Percentiles rank a stretch among this genome's conserved stretches.
Conservation (phyloP, 2,329 filamentous ascomycete genomes). For the Lojkania enalia region DNA sequence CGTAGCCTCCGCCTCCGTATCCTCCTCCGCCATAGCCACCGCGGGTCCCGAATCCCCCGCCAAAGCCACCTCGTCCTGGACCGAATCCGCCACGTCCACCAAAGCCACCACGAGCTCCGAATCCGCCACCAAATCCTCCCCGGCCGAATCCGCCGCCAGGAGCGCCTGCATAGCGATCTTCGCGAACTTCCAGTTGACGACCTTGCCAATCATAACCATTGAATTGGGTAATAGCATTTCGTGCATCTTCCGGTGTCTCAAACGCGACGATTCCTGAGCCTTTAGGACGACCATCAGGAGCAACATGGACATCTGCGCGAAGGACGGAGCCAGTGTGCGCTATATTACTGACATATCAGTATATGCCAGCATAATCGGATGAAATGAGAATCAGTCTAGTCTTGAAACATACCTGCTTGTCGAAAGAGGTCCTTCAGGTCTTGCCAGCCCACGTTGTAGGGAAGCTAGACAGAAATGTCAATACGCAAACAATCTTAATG, state of each 20-base stretch:
- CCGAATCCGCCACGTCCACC: constrained; percentile 54
- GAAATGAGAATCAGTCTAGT: background rate
- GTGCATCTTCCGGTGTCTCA: constrained; percentile 90
- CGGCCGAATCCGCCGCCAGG: constrained; percentile 45
- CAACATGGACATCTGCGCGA: constrained; percentile 91
- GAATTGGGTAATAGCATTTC: constrained; percentile 95
- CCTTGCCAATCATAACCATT: constrained; percentile 99
- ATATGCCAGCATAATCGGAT: constrained; percentile 4
- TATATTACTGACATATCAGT: constrained; percentile 1
- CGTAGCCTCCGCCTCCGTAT: constrained; percentile 49
- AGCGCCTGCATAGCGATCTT: constrained; percentile 84
- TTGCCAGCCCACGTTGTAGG: constrained; percentile 97
- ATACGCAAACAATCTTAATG: constrained; percentile 11
- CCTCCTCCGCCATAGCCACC: constrained; percentile 50
- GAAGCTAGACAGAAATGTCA: constrained; percentile 66
- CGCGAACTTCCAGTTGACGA: constrained; percentile 87
- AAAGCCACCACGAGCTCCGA: constrained; percentile 43
- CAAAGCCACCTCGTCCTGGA: constrained; percentile 53
- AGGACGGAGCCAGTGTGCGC: constrained; percentile 62
- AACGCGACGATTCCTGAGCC: constrained; percentile 97
- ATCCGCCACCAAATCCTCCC: constrained; percentile 46
- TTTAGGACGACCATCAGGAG: constrained; percentile 90
- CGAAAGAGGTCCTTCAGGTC: constrained; percentile 98
- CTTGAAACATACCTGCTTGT: constrained; percentile 80
- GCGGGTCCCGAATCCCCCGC: constrained; percentile 51